Evolutionary conservation across 2,329 filamentous ascomycete genomes (phyloP), one percentile per base, ranked within the genome.

Genomic region (Magnaporthiopsis incrustans): DNA sequence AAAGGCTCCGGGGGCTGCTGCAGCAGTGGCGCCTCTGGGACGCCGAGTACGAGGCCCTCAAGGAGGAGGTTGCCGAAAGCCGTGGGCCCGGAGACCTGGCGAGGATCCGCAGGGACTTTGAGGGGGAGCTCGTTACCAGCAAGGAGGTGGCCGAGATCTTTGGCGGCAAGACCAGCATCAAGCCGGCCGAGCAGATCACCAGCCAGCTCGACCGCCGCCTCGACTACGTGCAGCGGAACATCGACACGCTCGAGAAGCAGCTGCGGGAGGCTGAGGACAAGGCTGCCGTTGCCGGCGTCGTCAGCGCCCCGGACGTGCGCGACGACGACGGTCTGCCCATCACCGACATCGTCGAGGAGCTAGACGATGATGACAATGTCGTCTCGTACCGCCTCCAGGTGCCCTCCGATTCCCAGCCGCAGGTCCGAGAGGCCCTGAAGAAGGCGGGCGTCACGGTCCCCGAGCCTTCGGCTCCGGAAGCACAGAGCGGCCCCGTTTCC

Each of bases 21-120:
- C 86, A 87, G 67, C 89, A 96, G 77, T 99, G 94, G 94, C 89
- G 91, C 68, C 88, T 88, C 64, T 96, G 91, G 85, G 93, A 96
- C 73, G 86, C 90, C 60, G 94, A 98, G 74, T 98, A 98, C 75
- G 91, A 97, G 73, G 86, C 88, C 30, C 82, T 98, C 67, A 92
- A 90, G 73, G 91, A 96, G 73, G 91, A 96, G 71, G 84, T 98
- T 35, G 4, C 73, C 88, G 32, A 74, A 81, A 50, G 73, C 79
- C 57, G 77, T 35, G 18, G 61, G 30, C 61, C 78, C 7, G 76
- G 83, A 25, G 82, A 86, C 33, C 82, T 92, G 33, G 77, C 82
- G 10, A 77, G 77, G 35, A 82, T 89, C 59, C 83, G 84, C 59
- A 76, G 79, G 50, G 79, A 81, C 15, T 88, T 89, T 67, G 81